These are phyloP conservation scores for Passalora sequoiae DNA, from an alignment of 2,329 filamentous ascomycete genomes.

Conservation along the genomic window DNA sequence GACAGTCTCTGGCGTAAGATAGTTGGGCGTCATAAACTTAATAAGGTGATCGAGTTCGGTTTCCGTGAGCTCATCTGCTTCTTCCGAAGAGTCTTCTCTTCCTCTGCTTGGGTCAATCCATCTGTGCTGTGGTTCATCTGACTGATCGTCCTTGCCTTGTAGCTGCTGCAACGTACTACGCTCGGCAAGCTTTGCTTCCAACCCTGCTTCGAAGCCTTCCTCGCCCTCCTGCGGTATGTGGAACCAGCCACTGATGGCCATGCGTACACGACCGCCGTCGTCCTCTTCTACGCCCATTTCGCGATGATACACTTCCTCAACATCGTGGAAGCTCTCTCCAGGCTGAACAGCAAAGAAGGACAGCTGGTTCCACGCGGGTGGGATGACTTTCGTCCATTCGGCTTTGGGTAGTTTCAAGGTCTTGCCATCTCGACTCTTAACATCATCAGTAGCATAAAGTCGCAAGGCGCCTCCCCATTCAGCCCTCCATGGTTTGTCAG, in stretches of 20 bases:
- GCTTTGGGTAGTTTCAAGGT: slow-evolving; percentile 74
- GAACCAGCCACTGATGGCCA: slow-evolving; percentile 99
- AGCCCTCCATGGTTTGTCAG: slow-evolving; percentile 81
- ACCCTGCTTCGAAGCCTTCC: slow-evolving; percentile 80
- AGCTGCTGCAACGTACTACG: slow-evolving; percentile 90
- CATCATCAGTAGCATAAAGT: slow-evolving; percentile 68
- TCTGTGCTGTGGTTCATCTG: slow-evolving; percentile 69
- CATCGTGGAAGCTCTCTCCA: slow-evolving; percentile 98
- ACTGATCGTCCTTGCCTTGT: slow-evolving; percentile 83
- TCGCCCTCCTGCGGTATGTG: slow-evolving; percentile 95
- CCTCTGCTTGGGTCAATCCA: slow-evolving; percentile 45
- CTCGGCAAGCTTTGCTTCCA: slow-evolving; percentile 81
- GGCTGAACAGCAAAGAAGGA: slow-evolving; percentile 98
- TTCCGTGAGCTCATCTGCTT: slow-evolving; percentile 58
- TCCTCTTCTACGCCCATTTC: slow-evolving; percentile 55
- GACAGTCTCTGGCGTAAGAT: slow-evolving; percentile 85
- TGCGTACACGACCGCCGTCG: slow-evolving; percentile 74
- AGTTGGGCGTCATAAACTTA: slow-evolving; percentile 82
- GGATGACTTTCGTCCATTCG: slow-evolving; percentile 75
- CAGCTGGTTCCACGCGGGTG: slow-evolving; percentile 93
- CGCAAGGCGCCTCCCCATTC: slow-evolving; percentile 91
- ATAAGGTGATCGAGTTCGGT: slow-evolving; percentile 83
- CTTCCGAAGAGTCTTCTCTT: slow-evolving; percentile 43
- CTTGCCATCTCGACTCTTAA: slow-evolving; percentile 59
- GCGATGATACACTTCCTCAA: slow-evolving; percentile 88